Evolutionary conservation across 768 basidiomycete genomes (phyloP).

Genomic region (Phylloporus scabripes): DNA sequence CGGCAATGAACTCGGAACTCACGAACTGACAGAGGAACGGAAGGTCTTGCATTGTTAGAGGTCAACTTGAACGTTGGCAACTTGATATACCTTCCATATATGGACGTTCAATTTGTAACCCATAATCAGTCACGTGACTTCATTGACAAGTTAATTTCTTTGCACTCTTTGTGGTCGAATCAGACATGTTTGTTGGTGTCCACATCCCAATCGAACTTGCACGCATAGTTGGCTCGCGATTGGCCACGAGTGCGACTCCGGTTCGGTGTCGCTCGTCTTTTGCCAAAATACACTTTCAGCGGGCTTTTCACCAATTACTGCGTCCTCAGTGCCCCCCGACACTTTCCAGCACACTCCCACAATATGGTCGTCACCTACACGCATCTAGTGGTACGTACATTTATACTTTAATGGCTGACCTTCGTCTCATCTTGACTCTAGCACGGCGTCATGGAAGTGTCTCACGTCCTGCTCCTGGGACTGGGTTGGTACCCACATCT

Average conservation of each 20-base stretch:
- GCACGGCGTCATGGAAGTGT: slow-evolving; percentile 44
- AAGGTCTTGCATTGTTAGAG: neutral
- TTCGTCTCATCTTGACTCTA: neutral
- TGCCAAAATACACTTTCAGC: neutral
- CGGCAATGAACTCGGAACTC: neutral
- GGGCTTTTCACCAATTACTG: slow-evolving; percentile 10
- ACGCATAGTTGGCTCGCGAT: slow-evolving; percentile 10
- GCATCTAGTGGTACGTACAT: slow-evolving; percentile 13
- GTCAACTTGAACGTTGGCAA: neutral
- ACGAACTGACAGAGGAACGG: slow-evolving; percentile 16
- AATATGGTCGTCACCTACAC: slow-evolving; percentile 11
- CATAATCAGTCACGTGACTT: slow-evolving; percentile 3
- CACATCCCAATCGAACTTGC: slow-evolving; percentile 12
- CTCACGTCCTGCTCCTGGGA: slow-evolving; percentile 59
- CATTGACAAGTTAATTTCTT: neutral
- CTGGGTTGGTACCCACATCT: slow-evolving; percentile 42
- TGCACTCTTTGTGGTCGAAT: neutral
- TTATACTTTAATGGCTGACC: neutral
- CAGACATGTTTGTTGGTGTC: neutral
- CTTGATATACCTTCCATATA: neutral
- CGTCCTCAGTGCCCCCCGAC: neutral
- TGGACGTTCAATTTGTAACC: neutral
- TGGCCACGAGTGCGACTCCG: neutral
- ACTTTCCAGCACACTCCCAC: neutral
- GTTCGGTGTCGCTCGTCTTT: slow-evolving; percentile 2